Base-by-base conservation (phyloP, 768 basidiomycete genomes). In the Leccinum aurantiacum region DNA sequence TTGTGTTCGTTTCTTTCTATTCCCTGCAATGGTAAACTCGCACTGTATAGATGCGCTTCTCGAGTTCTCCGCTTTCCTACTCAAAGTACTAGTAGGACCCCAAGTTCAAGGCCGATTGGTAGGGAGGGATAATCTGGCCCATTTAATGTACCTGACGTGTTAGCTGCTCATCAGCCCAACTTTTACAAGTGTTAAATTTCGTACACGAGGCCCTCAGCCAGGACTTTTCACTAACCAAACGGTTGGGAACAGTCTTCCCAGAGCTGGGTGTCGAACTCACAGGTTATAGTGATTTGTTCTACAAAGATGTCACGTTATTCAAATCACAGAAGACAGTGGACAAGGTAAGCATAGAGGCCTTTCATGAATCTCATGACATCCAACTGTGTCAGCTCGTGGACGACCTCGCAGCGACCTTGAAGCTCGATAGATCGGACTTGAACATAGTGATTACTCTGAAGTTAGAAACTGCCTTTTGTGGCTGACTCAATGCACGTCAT, bases 331-430 rank as follows among this genome's bases (percentile, higher is more conserved):
- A 76, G n/a, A 80, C 82, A 0, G 93, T 96, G 1, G 91, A 98
- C 72, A 79, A 79, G 61, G 95, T 92, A 63, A 53, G 78, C 65
- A 25, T 15, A 27, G 44, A 47, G 41, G 1, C 19, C 11, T 13
- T 27, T 9, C 38, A 19, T 17, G 35, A 19, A 46, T 47, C 29
- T 7, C 33, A 41, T 37, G 46, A 5, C 31, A 3, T 55, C 54
- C 61, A 51, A 56, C 54, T 37, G 53, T 55, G 41, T n/a, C 49
- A 96, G 94, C 78, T 97, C 8, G 85, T 96, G 27, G 95, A 97
- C 66, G 91, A 96, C 66, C 75, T 98, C 14, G 91, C 94, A 1
- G 93, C 93, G 1, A 93, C 93, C 0, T 83, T 95, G 37, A 77
- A 80, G 9, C 71, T 94, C 8, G 79, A 86, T 54, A 80, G 96